Percentiles rank a stretch among this genome's conserved stretches.
phyloP scores from a whole-genome alignment of 495 filamentous ascomycete species.

The Xylaria nigripes region DNA sequence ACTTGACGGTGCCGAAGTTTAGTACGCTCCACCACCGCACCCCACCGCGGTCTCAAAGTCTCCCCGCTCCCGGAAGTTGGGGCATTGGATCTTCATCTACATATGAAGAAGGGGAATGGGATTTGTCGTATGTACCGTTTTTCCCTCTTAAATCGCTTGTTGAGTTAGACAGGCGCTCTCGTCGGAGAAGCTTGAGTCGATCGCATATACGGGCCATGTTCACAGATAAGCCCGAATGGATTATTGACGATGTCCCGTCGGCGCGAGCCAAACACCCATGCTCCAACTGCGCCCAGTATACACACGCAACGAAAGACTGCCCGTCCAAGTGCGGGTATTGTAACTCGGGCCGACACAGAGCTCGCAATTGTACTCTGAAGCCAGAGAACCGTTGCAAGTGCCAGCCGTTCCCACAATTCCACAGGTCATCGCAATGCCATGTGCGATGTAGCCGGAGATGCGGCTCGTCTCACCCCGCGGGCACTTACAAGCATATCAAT shows the following conservation, averaged over 20 bases:
- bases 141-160: conserved; percentile 23
- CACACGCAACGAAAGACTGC: conserved; percentile 20
- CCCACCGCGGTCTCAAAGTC: neutral
- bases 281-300: conserved; percentile 24
- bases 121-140: neutral
- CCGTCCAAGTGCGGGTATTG: conserved; percentile 26
- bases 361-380: conserved; percentile 23
- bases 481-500: conserved; percentile 23
- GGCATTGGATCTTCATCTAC: neutral
- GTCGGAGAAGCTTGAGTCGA: conserved; percentile 33
- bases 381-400: conserved; percentile 32
- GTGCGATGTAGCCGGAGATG: conserved; percentile 27
- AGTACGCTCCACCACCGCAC: neutral
- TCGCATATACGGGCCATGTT: conserved; percentile 32
- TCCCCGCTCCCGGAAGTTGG: neutral
- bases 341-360: conserved; percentile 19
- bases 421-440: conserved; percentile 23
- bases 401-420: conserved; percentile 29
- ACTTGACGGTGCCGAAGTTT: neutral
- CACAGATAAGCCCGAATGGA: conserved; percentile 11
- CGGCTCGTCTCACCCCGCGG: conserved; percentile 16
- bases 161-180: conserved; percentile 25
- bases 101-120: neutral
- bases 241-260: neutral
- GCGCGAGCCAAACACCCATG: conserved; percentile 10